A percentile compares a stretch with the other conserved stretches of the same genome.
Conservation (phyloP, 2,329 filamentous ascomycete species). For the Pezicula neosporulosa region DNA sequence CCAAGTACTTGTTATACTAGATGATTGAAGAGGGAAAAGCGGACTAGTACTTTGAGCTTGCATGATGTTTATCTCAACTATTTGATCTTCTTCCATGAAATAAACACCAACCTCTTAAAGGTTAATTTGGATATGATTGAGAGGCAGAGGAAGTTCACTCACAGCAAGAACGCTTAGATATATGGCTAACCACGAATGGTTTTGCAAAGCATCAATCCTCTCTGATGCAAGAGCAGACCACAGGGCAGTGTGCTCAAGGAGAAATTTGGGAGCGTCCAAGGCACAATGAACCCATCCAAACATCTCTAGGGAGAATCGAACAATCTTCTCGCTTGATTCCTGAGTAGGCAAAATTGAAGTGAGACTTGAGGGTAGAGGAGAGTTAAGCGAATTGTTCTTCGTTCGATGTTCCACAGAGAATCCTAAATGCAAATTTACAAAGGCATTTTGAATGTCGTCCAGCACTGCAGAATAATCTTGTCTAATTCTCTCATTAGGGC, state of each 20-base stretch:
- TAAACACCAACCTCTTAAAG: background rate
- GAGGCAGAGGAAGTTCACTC: background rate
- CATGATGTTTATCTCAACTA: background rate
- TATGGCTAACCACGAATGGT: background rate
- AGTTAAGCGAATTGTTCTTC: too few species aligned
- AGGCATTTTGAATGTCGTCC: background rate
- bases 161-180: background rate
- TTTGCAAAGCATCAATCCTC: background rate
- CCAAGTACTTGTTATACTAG: background rate
- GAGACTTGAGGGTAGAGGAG: too few species aligned
- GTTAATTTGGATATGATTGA: background rate
- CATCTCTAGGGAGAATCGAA: conserved; percentile 1
- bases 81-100: background rate
- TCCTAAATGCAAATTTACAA: background rate
- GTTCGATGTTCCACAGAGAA: too few species aligned
- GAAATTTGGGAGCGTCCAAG: background rate
- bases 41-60: background rate
- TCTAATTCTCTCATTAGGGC: too few species aligned
- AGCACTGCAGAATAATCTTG: too few species aligned
- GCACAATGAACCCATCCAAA: background rate
- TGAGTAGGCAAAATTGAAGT: background rate
- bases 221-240: background rate
- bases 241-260: background rate
- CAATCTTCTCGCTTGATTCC: background rate
- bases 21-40: background rate